Evolutionary conservation across 1,284 basidiomycete species (phyloP), one percentile per base, ranked within the genome.

Genomic region (Papiliotrema laurentii): DNA sequence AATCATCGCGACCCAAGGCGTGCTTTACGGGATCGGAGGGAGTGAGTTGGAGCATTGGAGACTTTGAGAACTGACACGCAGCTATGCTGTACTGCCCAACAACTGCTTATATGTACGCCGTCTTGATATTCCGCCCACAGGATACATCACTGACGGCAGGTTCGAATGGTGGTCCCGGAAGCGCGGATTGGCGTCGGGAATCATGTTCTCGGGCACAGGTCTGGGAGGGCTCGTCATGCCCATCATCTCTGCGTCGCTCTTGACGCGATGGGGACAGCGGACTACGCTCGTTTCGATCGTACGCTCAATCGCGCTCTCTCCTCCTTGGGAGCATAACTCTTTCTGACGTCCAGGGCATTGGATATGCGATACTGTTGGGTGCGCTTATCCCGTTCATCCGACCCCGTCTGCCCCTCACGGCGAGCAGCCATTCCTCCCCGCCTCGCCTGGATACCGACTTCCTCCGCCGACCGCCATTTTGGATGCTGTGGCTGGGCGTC

Each of bases 141-240:
- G 10, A 36, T 31, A 31, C 34, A 19, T 10, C 13, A 22, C 41
- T 49, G 36, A 43, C 21, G 16, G 1, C 40, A 62, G 60, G 53
- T 63, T 63, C 38, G 58, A 60, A 34, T 63, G 60, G 60, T 63
- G 54, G 50, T 50, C 38, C 14, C 33, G 36, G 28, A 52, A 57
- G 2, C 49, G 59, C 5, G 65, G 65, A 11, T 41, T 67, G 3
- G 61, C 65, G 1, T 47, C 58, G 2, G 65, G 65, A 4, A 58
- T 67, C 39, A 56, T 67, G 44, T 64, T 58, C 25, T 48, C 61
- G 0, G 64, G 64, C 1, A 61, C 64, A 27, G 64, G 61, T 46
- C 39, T 13, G 51, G 60, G 60, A 11, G 60, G 60, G n/a, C 51
- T 63, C 6, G 49, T 60, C 14, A 58, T 63, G 51, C 60, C 60